phyloP scores from a whole-genome alignment of 148 eudicot species.

The Cornus florida region DNA sequence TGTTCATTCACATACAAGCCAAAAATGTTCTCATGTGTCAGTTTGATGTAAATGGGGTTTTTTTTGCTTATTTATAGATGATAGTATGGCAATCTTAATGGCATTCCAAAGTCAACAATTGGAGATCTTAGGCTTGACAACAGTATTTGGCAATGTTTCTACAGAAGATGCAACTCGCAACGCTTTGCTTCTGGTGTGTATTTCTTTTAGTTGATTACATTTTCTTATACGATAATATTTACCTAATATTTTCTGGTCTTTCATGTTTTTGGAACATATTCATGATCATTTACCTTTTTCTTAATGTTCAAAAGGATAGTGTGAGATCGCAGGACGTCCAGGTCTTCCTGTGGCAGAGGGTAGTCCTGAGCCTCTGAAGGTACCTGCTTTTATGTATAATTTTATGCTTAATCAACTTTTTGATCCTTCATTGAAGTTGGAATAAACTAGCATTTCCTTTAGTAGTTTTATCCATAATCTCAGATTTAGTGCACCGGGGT shows the following conservation, averaged over 20 bases:
- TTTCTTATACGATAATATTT: neutral
- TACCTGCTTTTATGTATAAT: conserved; percentile 21
- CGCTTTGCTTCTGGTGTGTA: conserved; percentile 76
- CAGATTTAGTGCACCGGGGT: too few species aligned
- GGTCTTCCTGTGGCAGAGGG: conserved; percentile 92
- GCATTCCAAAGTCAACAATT: conserved; percentile 79
- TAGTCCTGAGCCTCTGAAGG: conserved; percentile 82
- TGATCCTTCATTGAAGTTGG: neutral
- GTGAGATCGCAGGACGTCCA: conserved; percentile 90
- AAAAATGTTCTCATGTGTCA: neutral
- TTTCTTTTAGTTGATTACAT: conserved; percentile 12
- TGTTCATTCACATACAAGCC: neutral
- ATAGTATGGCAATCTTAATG: conserved; percentile 91
- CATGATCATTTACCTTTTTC: conserved; percentile 32
- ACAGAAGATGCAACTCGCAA: conserved; percentile 77
- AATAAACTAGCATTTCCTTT: too few species aligned
- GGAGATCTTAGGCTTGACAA: conserved; percentile 81
- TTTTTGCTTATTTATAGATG: conserved; percentile 52
- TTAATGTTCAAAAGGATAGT: conserved; percentile 79
- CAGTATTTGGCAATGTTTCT: conserved; percentile 82
- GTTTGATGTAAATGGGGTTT: conserved; percentile 4
- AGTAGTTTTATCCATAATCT: too few species aligned
- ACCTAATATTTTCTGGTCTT: neutral
- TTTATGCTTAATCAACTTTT: neutral
- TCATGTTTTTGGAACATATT: conserved; percentile 19